Conservation (phyloP, 2,329 filamentous ascomycete species). For the Xylariales sp. region DNA sequence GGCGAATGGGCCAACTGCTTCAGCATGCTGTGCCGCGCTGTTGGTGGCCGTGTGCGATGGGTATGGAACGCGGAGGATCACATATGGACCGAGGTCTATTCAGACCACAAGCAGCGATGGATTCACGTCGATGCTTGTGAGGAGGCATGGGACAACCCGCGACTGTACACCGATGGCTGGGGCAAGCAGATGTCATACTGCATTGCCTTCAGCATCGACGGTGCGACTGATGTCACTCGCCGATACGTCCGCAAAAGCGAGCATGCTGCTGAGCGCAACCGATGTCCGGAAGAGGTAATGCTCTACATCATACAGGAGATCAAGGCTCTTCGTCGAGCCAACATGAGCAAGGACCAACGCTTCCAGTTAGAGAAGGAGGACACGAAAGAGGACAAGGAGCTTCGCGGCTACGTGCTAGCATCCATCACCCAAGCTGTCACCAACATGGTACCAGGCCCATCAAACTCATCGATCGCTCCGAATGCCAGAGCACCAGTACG, state of each 20-base stretch:
- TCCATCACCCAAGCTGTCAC: conserved; percentile 70
- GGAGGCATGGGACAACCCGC: conserved; percentile 90
- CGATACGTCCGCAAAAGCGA: conserved; percentile 10
- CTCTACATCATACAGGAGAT: conserved; percentile 92
- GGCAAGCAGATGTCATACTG: conserved; percentile 95
- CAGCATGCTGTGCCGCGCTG: conserved; percentile 92
- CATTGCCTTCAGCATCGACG: conserved; percentile 92
- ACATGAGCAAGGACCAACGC: conserved; percentile 80
- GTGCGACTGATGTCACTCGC: conserved; percentile 50
- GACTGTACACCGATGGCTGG: conserved; percentile 92
- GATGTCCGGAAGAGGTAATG: conserved; percentile 83
- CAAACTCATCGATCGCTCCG: conserved; percentile 20
- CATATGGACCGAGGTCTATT: conserved; percentile 97
- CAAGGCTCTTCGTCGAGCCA: conserved; percentile 73
- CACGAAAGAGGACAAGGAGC: conserved; percentile 67
- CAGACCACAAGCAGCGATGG: conserved; percentile 88
- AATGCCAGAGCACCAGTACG: conserved; percentile 15
- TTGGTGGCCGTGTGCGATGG: conserved; percentile 89
- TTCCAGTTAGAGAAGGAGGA: conserved; percentile 80
- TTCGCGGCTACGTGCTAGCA: conserved; percentile 68
- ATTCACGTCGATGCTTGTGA: conserved; percentile 96
- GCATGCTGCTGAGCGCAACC: conserved; percentile 63
- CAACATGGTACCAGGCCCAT: conserved; percentile 53
- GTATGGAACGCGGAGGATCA: conserved; percentile 98
- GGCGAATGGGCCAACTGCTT: conserved; percentile 99